A percentile compares a stretch with the other conserved stretches of the same genome.
phyloP scores from a whole-genome alignment of 257 asterid species.

The Nicotiana knightiana region DNA sequence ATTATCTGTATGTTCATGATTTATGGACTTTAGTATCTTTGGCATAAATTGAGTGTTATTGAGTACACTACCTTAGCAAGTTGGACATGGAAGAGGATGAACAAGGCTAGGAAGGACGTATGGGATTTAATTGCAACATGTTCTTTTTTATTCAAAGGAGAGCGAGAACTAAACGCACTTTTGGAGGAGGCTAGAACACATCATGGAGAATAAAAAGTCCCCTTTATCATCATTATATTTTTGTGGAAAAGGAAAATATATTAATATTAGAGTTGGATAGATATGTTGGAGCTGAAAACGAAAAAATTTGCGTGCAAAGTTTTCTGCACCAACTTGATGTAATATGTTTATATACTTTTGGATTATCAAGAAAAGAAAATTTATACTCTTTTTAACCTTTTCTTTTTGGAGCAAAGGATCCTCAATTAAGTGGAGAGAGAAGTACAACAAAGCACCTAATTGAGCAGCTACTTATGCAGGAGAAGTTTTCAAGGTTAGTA shows the following conservation, averaged over 20 bases:
- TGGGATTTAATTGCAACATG: background rate
- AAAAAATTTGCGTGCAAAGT: background rate
- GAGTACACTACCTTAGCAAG: no score
- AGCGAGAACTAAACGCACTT: background rate
- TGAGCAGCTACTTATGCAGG: slow-evolving; percentile 64
- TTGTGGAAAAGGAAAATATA: background rate
- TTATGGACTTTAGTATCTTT: no score
- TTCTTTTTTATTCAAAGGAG: background rate
- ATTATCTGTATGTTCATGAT: no score
- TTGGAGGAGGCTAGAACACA: background rate
- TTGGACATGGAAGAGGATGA: background rate
- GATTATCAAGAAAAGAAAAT: background rate
- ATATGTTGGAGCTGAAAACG: background rate
- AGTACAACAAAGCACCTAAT: slow-evolving; percentile 53
- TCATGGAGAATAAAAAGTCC: background rate
- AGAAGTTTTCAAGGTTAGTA: slow-evolving; percentile 70
- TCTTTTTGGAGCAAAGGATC: slow-evolving; percentile 18
- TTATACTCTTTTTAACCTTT: background rate
- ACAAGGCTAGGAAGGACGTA: background rate
- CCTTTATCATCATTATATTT: background rate
- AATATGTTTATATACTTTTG: background rate
- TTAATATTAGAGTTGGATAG: background rate
- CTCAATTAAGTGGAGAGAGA: slow-evolving; percentile 28
- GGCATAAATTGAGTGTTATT: no score
- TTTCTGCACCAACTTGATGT: background rate